Evolutionary conservation across 148 eudicot genomes (phyloP), one percentile per base, ranked within the genome.

Genomic region (Amaranthus palmeri): DNA sequence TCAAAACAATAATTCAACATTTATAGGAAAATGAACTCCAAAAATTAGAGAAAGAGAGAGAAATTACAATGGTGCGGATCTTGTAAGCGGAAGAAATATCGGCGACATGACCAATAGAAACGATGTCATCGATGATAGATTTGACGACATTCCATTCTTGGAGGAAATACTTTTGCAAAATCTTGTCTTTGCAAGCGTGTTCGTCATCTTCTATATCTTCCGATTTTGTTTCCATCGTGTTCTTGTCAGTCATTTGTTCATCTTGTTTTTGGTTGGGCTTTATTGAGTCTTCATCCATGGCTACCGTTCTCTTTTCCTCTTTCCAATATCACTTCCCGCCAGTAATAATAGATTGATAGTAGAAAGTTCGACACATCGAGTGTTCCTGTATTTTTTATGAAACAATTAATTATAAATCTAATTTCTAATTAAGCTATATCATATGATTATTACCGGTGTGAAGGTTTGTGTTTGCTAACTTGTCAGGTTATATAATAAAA

Each of bases 131-230:
- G 70, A 93, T 85, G 70, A 89, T 80, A 12, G 96, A 87, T 72
- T 89, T 91, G 80, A 93, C 86, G 55, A 77, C 75, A 56, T 72
- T 85, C 98, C 98, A 93, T 79, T 93, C 98, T 53, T 76, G 87
- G 10, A 93, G 86, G 70, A 93, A 93, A 78, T 86, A 91, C 65
- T 80, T 84, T 25, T 83, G 87, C 9, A 93, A 71, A 70, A 88
- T 96, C 53, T 82, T 81, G 61, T 85, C 88, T 68, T 85, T 85
- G 12, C 92, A 85, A 71, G 87, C 89, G 74, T 90, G 85, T 47
- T 84, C 93, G 58, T 68, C 91, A 10, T 54, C 83, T 25, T 58
- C 73, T 60, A 65, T 72, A 55, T 70, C 78, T 41, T 67, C 75
- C 8, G 59, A 67, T 67, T 45, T 69, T 45, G 53, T 36, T 61